Percentiles rank a stretch among this genome's conserved stretches.
Conservation (phyloP, 2,329 filamentous ascomycete genomes). For the Pseudonectria buxi region DNA sequence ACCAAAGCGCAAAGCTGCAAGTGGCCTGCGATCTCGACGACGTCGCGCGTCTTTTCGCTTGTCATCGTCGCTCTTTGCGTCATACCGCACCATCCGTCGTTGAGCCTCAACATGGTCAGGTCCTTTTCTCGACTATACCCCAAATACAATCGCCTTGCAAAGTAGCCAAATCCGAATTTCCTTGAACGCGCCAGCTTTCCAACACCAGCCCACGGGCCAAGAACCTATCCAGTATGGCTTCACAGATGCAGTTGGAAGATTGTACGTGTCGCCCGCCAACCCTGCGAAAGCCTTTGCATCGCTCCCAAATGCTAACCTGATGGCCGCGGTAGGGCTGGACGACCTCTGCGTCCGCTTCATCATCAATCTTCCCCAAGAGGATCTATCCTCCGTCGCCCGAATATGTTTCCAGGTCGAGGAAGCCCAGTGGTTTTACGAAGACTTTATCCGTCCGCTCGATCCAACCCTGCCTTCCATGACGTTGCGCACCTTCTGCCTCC, state of each 20-base stretch:
- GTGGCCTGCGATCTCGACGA: slow-evolving; percentile 13
- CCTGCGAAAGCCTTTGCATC: background rate
- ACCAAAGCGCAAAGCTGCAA: background rate
- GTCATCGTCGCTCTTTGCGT: slow-evolving; percentile 17
- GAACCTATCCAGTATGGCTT: slow-evolving; percentile 55
- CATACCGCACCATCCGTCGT: slow-evolving; percentile 10
- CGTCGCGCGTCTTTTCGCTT: slow-evolving; percentile 22
- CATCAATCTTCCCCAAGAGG: slow-evolving; percentile 88
- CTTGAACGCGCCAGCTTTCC: slow-evolving; percentile 2
- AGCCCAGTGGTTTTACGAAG: slow-evolving; percentile 99
- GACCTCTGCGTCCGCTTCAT: slow-evolving; percentile 97
- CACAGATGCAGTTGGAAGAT: slow-evolving; percentile 83
- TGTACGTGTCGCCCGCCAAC: slow-evolving; percentile 47
- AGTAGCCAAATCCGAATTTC: slow-evolving; percentile 22
- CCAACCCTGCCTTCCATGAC: slow-evolving; percentile 78
- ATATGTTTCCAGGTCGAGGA: slow-evolving; percentile 99
- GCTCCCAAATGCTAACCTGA: slow-evolving; percentile 2
- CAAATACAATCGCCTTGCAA: slow-evolving; percentile 22
- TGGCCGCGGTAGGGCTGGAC: slow-evolving; percentile 66
- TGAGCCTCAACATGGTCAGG: slow-evolving; percentile 26
- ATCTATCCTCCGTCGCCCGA: slow-evolving; percentile 81
- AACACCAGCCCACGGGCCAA: slow-evolving; percentile 23
- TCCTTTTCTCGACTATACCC: slow-evolving; percentile 23
- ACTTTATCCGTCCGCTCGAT: slow-evolving; percentile 90
- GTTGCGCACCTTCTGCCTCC: slow-evolving; percentile 76